Evolutionary conservation across 805 yeast species (phyloP).

Genomic region (Hanseniaspora thailandica): DNA sequence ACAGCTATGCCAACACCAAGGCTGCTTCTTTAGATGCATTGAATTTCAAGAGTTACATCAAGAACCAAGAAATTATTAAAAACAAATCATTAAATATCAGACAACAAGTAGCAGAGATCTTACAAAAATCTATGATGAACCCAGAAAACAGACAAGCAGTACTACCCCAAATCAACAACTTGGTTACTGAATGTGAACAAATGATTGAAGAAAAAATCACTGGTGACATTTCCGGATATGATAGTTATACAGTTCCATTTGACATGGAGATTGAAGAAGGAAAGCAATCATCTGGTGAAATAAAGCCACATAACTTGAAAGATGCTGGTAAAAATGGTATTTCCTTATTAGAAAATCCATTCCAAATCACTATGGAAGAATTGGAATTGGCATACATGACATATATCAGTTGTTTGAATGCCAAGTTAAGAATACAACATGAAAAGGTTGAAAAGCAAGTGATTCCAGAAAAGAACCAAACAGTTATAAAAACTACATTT

Average conservation of each 20-base stretch:
- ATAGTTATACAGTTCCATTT: neutral
- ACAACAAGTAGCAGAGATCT: neutral
- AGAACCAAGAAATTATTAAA: neutral
- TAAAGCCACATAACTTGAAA: neutral
- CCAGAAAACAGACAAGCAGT: constrained; percentile 4
- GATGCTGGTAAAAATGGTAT: neutral
- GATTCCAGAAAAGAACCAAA: neutral
- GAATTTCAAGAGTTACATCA: constrained; percentile 1
- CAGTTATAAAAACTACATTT: constrained; percentile 2
- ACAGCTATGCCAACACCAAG: neutral
- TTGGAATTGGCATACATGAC: constrained; percentile 2
- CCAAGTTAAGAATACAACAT: neutral
- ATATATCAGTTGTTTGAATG: constrained; percentile 1
- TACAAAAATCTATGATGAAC: neutral
- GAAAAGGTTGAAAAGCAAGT: neutral
- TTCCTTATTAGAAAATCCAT: constrained; percentile 9
- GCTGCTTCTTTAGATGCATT: neutral
- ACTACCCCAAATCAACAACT: neutral
- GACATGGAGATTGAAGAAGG: neutral
- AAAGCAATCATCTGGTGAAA: neutral
- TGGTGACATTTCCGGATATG: constrained; percentile 9
- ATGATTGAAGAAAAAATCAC: constrained; percentile 1
- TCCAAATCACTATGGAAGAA: constrained; percentile 8
- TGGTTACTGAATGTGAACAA: constrained; percentile 1
- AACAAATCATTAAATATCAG: neutral